Evolutionary conservation across 371 early-diverging fungal species (phyloP), one percentile per base, ranked within the genome.

Genomic region (Blakeslea trispora): DNA sequence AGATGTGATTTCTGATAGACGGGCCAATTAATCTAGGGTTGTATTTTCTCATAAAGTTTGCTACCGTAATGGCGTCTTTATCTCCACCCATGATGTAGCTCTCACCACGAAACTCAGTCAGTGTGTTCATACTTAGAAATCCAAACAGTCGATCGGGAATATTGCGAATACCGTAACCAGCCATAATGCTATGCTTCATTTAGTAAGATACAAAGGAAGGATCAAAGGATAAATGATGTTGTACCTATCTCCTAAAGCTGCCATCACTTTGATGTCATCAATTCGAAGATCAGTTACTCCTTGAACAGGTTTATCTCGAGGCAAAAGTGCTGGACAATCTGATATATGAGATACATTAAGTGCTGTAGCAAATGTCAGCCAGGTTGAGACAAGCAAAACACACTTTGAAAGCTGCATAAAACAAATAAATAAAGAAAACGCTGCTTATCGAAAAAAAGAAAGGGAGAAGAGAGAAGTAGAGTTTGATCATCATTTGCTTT

Each of bases 41-140:
- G 32, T 64, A 73, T 17, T 59, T 41, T 35, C 61, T 66, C 9
- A 67, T 61, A 39, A 69, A 61, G 31, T 59, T 73, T 10, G 73
- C 64, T 3, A 73, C n/a, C 10, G 61, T 60, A 0, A 63, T 15
- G 14, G 73, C 70, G 44, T 45, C 60, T 11, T 40, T 13, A 46
- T 73, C 69, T 14, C 60, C 65, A 49, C 73, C 73, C 19, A 64
- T 67, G 23, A 55, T 59, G 50, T 61, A 73, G n/a, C 64, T 73
- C 10, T 61, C 37, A 17, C 73, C 73, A 35, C 73, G 67, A 28
- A 52, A 40, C 24, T 67, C 68, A 6, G 50, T 52, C 6, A 66
- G n/a, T 0, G 53, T 22, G 7, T 49, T 57, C 6, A 49, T 35
- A 24, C 58, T 46, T 0, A 55, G 11, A n/a, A 59, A 51, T 3